phyloP scores from a whole-genome alignment of 2,329 filamentous ascomycete genomes.

The Aureobasidium sp. region DNA sequence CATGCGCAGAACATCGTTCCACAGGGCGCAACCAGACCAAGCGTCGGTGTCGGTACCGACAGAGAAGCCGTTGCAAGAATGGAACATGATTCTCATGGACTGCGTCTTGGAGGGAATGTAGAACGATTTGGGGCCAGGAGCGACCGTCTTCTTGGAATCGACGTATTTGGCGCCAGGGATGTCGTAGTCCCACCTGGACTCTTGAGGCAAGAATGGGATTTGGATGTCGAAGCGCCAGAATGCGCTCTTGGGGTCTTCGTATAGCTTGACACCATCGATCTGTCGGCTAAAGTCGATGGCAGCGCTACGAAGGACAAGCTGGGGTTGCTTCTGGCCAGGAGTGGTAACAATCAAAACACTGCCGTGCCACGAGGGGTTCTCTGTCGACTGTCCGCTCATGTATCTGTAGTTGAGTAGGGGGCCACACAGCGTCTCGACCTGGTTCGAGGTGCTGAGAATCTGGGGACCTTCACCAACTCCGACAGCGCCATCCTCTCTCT shows the following conservation, averaged over 20 bases:
- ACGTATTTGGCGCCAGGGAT: conserved; percentile 60
- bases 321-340: conserved; percentile 57
- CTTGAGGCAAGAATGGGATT: conserved; percentile 62
- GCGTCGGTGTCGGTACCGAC: conserved; percentile 58
- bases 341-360: conserved; percentile 78
- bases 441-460: conserved; percentile 34
- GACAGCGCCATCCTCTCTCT: conserved; percentile 18
- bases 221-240: conserved; percentile 54
- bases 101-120: conserved; percentile 52
- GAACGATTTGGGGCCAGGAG: conserved; percentile 42
- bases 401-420: conserved; percentile 72
- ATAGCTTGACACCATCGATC: conserved; percentile 49
- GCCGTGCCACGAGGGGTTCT: conserved; percentile 62
- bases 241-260: conserved; percentile 51
- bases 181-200: conserved; percentile 72
- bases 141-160: conserved; percentile 33
- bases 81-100: conserved; percentile 64
- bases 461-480: conserved; percentile 40
- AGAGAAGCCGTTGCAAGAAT: conserved; percentile 63
- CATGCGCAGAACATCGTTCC: conserved; percentile 58
- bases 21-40: conserved; percentile 53
- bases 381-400: conserved; percentile 52
- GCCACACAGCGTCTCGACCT: conserved; percentile 58
- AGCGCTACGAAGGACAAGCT: conserved; percentile 51
- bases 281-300: conserved; percentile 28